Conservation (phyloP, 2,329 filamentous ascomycete genomes). For the Arthrobotrys sinensis region DNA sequence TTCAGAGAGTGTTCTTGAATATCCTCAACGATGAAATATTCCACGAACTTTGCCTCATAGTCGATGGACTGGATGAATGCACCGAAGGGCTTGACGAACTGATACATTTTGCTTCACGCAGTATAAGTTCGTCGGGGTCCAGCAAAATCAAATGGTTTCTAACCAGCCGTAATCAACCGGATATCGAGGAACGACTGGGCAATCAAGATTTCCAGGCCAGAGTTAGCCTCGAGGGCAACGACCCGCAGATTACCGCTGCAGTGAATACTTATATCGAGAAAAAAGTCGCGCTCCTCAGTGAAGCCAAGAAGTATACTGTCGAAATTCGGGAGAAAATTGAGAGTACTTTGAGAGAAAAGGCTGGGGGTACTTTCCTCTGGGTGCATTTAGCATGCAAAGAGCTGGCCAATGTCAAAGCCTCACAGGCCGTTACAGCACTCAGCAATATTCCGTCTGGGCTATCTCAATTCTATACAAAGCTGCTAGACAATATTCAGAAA, state of each 20-base stretch:
- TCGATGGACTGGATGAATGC: constrained; percentile 9
- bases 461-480: too few relatives aligned
- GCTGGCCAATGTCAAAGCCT: not conserved
- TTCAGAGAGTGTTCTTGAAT: not conserved
- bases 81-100: constrained; percentile 3
- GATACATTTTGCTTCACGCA: not conserved
- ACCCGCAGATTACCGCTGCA: not conserved
- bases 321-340: not conserved
- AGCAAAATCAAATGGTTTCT: not conserved
- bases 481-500: too few relatives aligned
- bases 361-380: constrained; percentile 3
- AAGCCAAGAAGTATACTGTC: not conserved
- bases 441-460: too few relatives aligned
- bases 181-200: constrained; percentile 10
- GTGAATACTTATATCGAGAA: not conserved
- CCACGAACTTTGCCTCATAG: not conserved
- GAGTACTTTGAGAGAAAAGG: not conserved
- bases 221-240: not conserved
- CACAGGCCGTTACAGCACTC: not conserved
- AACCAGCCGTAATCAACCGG: constrained; percentile 4
- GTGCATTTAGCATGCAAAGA: constrained; percentile 19
- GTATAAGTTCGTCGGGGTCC: not conserved
- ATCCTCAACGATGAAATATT: not conserved
- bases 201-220: not conserved
- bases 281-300: not conserved